Evolutionary conservation across 306 rosid species (phyloP), one percentile per base, ranked within the genome.

Genomic region (Datisca glomerata): DNA sequence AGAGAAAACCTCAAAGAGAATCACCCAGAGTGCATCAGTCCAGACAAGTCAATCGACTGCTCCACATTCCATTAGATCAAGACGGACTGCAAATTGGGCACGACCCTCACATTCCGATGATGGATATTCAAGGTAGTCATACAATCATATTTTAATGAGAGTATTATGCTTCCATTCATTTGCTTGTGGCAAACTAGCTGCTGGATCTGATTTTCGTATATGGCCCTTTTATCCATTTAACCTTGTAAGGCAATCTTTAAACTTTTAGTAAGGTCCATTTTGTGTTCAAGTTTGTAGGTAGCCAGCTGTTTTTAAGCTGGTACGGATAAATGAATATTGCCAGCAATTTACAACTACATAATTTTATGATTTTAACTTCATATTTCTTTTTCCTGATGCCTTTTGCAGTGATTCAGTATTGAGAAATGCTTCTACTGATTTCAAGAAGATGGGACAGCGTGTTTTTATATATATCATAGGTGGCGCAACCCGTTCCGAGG

Each of bases 401-500:
- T 31, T 51, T 50, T 41, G 34, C 22, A 89, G 97, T 47, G 94
- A 83, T 52, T 82, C 97, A 13, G 29, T 29, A 20, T 68, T 83
- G 79, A 83, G 54, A 76, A 47, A 41, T 47, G 18, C 61, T 12
- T 8, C 51, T 60, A 12, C 63, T 48, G 89, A 83, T 69, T 62
- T 60, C 60, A 83, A 80, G 76, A 83, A 68, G 70, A 59, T 89
- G 86, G 95, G 97, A 39, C 71, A 42, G 47, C 80, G 97, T 19
- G 59, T 89, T 55, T 83, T 83, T 68, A 67, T 89, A 28, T 89
- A 83, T 62, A 56, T 89, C 33, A 43, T 89, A 41, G 97, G 97
- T 0, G 97, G 97, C 18, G 97, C 97, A 33, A 89, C 95, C 43
- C 80, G 97, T 56, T 89, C 97, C 0, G 97, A 89, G 85, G 97